A percentile compares a stretch with the other conserved stretches of the same genome.
phyloP scores from a whole-genome alignment of 129 eudicot genomes.

The Pseudognaphalium luteoalbum region DNA sequence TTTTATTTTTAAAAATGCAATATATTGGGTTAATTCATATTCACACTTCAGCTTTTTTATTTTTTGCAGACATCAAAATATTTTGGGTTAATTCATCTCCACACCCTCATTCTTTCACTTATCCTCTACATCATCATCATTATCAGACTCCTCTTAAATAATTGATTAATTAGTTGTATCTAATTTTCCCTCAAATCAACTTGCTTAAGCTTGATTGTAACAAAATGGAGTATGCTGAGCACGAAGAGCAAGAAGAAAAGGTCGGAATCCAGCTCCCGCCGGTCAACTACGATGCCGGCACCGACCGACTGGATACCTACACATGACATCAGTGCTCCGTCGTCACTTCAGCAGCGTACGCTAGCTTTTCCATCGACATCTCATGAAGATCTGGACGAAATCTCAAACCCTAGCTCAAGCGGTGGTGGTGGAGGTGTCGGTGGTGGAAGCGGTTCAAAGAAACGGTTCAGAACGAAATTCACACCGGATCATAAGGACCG shows the following conservation, averaged over 20 bases:
- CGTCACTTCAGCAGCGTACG: conserved; percentile 41
- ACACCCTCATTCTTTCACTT: conserved; percentile 63
- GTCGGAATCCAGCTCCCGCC: conserved; percentile 38
- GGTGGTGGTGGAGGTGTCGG: conserved; percentile 48
- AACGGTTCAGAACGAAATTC: conserved; percentile 72
- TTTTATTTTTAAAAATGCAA: too few relatives aligned
- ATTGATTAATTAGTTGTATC: not conserved
- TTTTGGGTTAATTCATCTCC: conserved; percentile 63
- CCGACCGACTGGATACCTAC: conserved; percentile 54
- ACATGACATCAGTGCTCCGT: conserved; percentile 39
- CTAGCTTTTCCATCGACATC: conserved; percentile 49
- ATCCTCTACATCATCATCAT: conserved; percentile 43
- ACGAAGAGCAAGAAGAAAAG: conserved; percentile 65
- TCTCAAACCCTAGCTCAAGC: conserved; percentile 75
- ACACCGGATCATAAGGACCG: conserved; percentile 70
- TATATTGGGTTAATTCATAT: too few relatives aligned
- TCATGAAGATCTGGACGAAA: conserved; percentile 58
- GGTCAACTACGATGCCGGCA: conserved; percentile 23
- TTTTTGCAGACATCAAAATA: conserved; percentile 43
- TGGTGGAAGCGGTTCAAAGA: conserved; percentile 38
- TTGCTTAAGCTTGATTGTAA: not conserved
- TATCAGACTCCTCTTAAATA: not conserved
- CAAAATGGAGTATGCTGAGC: conserved; percentile 62
- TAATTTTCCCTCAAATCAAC: not conserved
- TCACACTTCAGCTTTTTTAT: conserved; percentile 12